Conservation (phyloP, 176 grass and related monocot genomes). For the Thalia dealbata region DNA sequence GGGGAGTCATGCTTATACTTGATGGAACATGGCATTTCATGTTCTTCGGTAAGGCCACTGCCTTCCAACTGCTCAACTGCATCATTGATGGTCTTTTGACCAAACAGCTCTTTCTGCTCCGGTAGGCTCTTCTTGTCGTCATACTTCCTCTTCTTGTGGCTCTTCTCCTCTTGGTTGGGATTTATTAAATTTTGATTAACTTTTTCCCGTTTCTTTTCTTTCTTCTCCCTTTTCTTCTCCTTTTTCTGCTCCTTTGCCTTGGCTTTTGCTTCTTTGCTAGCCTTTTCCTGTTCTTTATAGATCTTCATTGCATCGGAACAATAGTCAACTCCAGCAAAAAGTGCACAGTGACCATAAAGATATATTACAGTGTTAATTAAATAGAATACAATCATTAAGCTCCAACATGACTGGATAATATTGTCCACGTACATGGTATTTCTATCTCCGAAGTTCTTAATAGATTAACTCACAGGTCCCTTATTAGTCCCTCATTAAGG, state of each 20-base stretch:
- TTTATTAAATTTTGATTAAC: background rate
- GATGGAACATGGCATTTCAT: constrained; percentile 1
- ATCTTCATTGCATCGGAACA: constrained; percentile 22
- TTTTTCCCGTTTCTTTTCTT: constrained; percentile 1
- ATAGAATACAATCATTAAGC: background rate
- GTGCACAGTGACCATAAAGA: background rate
- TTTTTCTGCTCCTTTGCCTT: background rate
- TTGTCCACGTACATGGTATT: background rate
- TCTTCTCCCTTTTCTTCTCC: background rate
- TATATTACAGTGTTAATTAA: background rate
- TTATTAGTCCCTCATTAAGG: too few relatives aligned
- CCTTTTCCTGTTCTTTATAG: constrained; percentile 10
- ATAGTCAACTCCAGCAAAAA: constrained; percentile 11
- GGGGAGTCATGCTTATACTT: constrained; percentile 7
- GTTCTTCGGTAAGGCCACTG: constrained; percentile 18
- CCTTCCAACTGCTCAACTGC: constrained; percentile 11
- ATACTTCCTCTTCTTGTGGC: background rate
- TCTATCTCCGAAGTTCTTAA: background rate
- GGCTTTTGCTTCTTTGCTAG: background rate
- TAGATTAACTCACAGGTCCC: background rate
- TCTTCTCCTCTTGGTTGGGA: background rate
- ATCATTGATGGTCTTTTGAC: background rate
- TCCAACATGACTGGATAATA: background rate
- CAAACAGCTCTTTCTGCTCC: background rate
- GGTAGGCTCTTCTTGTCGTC: background rate